Percentiles rank a stretch among this genome's conserved stretches.
phyloP scores from a whole-genome alignment of 441 rosid species.

The Adansonia grandidieri region DNA sequence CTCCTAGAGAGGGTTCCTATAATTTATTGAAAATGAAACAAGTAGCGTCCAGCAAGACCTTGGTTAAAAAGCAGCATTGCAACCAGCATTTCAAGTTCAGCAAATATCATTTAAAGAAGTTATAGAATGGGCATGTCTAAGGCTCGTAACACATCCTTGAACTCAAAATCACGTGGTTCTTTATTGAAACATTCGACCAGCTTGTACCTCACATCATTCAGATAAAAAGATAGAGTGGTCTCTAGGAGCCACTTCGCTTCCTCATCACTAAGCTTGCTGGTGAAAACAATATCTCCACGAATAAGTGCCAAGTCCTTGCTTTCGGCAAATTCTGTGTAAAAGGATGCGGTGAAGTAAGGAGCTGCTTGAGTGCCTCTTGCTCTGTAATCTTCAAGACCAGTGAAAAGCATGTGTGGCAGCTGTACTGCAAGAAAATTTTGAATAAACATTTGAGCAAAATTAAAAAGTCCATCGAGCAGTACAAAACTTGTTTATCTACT shows the following conservation, averaged over 20 bases:
- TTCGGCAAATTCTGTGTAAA: conserved; percentile 74
- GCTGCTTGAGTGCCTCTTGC: conserved; percentile 93
- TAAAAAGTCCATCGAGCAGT: conserved; percentile 1
- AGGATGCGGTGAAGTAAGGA: conserved; percentile 67
- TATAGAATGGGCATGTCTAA: conserved; percentile 74
- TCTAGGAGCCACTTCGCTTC: conserved; percentile 88
- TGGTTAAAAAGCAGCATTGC: not conserved
- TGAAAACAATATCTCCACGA: conserved; percentile 80
- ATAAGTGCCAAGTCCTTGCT: conserved; percentile 79
- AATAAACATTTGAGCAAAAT: conserved; percentile 18
- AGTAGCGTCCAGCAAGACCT: not conserved
- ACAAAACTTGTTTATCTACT: conserved; percentile 3
- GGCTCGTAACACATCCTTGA: conserved; percentile 81
- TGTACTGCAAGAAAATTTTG: conserved; percentile 58
- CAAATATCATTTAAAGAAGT: conserved; percentile 21
- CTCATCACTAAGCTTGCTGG: conserved; percentile 80
- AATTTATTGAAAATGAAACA: not conserved
- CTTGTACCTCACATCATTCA: conserved; percentile 74
- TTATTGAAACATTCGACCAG: conserved; percentile 83
- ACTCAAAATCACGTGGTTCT: conserved; percentile 73
- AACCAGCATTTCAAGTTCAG: not conserved
- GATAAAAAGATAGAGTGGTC: conserved; percentile 80
- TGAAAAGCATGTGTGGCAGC: conserved; percentile 84
- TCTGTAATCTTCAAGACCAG: conserved; percentile 96
- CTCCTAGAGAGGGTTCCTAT: not conserved